Evolutionary conservation across 163 green algal genomes (phyloP), one percentile per base, ranked within the genome.

Genomic region (Coccomyxa subellipsoidea): DNA sequence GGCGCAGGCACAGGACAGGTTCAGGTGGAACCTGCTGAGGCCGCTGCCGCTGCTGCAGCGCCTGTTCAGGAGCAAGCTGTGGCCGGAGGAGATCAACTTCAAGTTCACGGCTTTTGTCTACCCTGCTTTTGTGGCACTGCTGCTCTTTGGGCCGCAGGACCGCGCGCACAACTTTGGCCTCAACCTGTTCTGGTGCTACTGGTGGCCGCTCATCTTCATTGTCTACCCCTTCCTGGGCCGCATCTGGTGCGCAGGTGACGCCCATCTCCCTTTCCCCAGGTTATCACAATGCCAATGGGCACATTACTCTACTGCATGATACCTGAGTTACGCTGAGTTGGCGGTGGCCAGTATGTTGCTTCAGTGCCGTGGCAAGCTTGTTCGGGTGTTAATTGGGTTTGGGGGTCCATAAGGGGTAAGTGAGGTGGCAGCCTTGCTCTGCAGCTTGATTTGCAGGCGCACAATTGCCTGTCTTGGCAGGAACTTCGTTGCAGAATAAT

Each of bases 121-220:
- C 83, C 80, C 89, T 15, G 81, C 81, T 3, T 76, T 93, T 27
- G 91, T 94, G 10, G 76, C 89, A 23, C 78, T 94, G 81, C 90
- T 97, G 54, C 92, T 93, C 38, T 7, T 95, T 34, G 92, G 91
- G 70, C 93, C 93, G 0, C 93, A 95, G 85, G 91, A 90, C 70
- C 80, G 88, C 7, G 81, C 81, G 7, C 88, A 93, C 87, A 96
- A 95, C 82, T 91, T 94, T 79, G 89, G 82, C 53, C 87, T 97
- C 10, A 93, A 90, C 76, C 77, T 93, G 27, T 97, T 97, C 78
- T 97, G 93, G 93, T 83, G 84, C 82, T 95, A 85, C 59, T 96
- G 93, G 93, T 97, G 93, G 93, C 91, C 93, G 5, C 69, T 88
- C 69, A 92, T 90, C 12, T 95, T 97, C 81, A 37, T 96, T 23